phyloP scores from a whole-genome alignment of 148 eudicot species.

The Fagopyrum esculentum region DNA sequence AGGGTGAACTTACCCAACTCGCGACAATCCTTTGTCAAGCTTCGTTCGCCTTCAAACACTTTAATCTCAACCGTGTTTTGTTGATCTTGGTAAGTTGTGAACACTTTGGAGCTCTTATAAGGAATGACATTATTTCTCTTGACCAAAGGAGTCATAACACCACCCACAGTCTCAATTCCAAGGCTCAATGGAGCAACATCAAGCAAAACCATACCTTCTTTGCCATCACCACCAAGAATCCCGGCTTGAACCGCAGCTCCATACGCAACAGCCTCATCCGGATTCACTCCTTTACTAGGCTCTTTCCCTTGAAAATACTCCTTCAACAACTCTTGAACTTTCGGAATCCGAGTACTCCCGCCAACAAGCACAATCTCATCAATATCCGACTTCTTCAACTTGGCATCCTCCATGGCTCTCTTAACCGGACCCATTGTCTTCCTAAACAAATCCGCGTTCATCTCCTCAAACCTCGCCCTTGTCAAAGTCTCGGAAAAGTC shows the following conservation, averaged over 20 bases:
- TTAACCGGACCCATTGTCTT: slow-evolving; percentile 77
- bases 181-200: neutral
- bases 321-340: slow-evolving; percentile 55
- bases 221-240: slow-evolving; percentile 51
- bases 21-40: slow-evolving; percentile 63
- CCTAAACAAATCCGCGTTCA: slow-evolving; percentile 72
- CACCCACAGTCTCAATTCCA: neutral
- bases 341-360: slow-evolving; percentile 80
- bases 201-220: slow-evolving; percentile 26
- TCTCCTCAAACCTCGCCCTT: slow-evolving; percentile 66
- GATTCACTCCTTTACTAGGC: slow-evolving; percentile 72
- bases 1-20: slow-evolving; percentile 64
- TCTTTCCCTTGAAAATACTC: slow-evolving; percentile 65
- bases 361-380: slow-evolving; percentile 72
- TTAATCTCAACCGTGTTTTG: slow-evolving; percentile 12
- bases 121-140: neutral
- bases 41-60: slow-evolving; percentile 76
- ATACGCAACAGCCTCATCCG: slow-evolving; percentile 69
- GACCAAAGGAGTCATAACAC: neutral
- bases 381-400: slow-evolving; percentile 50
- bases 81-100: slow-evolving; percentile 9
- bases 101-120: neutral
- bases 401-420: slow-evolving; percentile 79
- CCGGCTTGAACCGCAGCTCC: slow-evolving; percentile 62
- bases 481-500: slow-evolving; percentile 74